A percentile compares a stretch with the other conserved stretches of the same genome.
Conservation (phyloP, 352 stramenopile genomes). For the Phytophthora hibernalis region DNA sequence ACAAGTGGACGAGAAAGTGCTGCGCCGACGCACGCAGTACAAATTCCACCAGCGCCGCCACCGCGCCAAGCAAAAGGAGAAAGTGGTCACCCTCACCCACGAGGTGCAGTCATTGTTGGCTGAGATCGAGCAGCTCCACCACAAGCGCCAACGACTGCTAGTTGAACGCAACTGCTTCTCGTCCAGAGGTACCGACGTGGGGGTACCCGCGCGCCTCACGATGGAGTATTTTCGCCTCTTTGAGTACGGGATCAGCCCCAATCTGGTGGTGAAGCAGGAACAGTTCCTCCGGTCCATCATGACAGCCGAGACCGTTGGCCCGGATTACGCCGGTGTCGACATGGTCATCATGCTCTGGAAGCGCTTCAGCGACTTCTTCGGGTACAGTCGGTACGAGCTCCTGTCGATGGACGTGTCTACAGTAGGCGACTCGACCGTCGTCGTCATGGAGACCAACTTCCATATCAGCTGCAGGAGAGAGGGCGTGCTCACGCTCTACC, state of each 20-base stretch:
- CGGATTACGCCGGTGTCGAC: slow-evolving; percentile 61
- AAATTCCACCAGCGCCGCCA: slow-evolving; percentile 76
- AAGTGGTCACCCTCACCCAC: slow-evolving; percentile 45
- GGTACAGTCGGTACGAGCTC: slow-evolving; percentile 42
- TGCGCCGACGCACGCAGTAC: slow-evolving; percentile 61
- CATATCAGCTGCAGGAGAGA: slow-evolving; percentile 48
- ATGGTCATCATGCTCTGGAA: slow-evolving; percentile 53
- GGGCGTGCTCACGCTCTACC: slow-evolving; percentile 53
- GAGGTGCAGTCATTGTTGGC: slow-evolving; percentile 49
- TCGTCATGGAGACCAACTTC: slow-evolving; percentile 53
- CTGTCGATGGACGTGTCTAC: slow-evolving; percentile 42
- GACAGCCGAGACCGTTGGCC: slow-evolving; percentile 47
- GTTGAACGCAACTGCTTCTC: slow-evolving; percentile 44
- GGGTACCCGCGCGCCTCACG: slow-evolving; percentile 42
- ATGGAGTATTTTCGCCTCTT: slow-evolving; percentile 69
- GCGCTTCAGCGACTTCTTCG: slow-evolving; percentile 54
- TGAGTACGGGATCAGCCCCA: slow-evolving; percentile 48
- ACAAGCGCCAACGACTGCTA: slow-evolving; percentile 37
- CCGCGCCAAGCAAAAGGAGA: slow-evolving; percentile 69
- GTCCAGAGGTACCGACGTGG: slow-evolving; percentile 32
- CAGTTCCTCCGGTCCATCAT: slow-evolving; percentile 63
- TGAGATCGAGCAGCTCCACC: slow-evolving; percentile 49
- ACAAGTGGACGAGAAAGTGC: slow-evolving; percentile 48
- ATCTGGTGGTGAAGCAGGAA: slow-evolving; percentile 42
- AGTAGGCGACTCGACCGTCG: slow-evolving; percentile 49